Evolutionary conservation across 192 early-diverging fungal species (phyloP).

Genomic region (Backusella parvicylindrica): DNA sequence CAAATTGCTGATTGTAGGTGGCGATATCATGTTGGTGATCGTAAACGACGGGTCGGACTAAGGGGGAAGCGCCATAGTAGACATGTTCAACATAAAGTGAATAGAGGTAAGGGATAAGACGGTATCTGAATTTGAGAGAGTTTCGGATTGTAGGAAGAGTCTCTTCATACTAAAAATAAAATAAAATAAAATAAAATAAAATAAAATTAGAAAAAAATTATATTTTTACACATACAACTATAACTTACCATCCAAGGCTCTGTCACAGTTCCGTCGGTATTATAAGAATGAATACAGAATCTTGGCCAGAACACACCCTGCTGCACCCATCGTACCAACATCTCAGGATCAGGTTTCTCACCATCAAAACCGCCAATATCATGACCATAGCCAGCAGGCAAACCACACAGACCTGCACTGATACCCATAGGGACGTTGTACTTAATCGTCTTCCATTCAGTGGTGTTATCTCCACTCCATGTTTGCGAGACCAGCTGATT

Average conservation of each 20-base stretch:
- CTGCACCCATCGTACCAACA: slow-evolving; percentile 63
- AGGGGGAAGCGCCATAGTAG: slow-evolving; percentile 29
- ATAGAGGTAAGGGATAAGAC: slow-evolving; percentile 56
- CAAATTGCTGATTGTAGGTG: slow-evolving; percentile 37
- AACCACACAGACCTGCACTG: slow-evolving; percentile 38
- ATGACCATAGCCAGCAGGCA: slow-evolving; percentile 55
- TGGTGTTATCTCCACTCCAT: slow-evolving; percentile 60
- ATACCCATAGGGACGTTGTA: slow-evolving; percentile 63
- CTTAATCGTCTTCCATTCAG: slow-evolving; percentile 57
- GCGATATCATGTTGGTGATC: slow-evolving; percentile 47
- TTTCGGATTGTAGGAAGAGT: slow-evolving; percentile 45
- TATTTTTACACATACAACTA: background rate
- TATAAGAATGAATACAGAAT: slow-evolving; percentile 64
- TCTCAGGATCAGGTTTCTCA: slow-evolving; percentile 45
- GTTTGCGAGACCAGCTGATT: slow-evolving; percentile 47
- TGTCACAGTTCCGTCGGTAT: slow-evolving; percentile 50
- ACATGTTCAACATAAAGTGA: slow-evolving; percentile 36
- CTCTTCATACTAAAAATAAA: slow-evolving; percentile 26
- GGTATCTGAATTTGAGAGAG: slow-evolving; percentile 50
- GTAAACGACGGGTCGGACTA: slow-evolving; percentile 52
- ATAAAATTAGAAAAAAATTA: background rate
- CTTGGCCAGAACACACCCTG: slow-evolving; percentile 53
- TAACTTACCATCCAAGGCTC: slow-evolving; percentile 59
- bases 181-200: background rate
- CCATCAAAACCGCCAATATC: slow-evolving; percentile 63